A percentile compares a stretch with the other conserved stretches of the same genome.
These are phyloP conservation scores for Sporobolomyces roseus DNA, from an alignment of 768 basidiomycete genomes.

Conservation along the genomic window DNA sequence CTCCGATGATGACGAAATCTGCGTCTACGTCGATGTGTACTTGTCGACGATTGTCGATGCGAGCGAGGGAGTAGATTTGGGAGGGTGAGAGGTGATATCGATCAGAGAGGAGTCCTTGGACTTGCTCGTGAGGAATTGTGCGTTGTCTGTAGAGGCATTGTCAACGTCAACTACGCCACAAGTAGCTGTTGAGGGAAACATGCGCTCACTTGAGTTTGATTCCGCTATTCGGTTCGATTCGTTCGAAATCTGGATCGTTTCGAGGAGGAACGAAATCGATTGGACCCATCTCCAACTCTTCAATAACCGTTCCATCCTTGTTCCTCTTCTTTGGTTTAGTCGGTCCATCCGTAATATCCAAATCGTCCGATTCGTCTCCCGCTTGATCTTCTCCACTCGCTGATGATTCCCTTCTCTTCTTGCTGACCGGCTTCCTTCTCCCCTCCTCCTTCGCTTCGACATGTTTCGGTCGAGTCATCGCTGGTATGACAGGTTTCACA, in stretches of 20 bases:
- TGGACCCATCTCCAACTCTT: slow-evolving; percentile 74
- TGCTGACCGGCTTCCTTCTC: not conserved
- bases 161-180: not conserved
- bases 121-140: slow-evolving; percentile 64
- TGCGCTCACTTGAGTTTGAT: slow-evolving; percentile 70
- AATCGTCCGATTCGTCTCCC: not conserved
- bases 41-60: slow-evolving; percentile 67
- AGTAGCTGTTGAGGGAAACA: not conserved
- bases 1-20: slow-evolving; percentile 94
- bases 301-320: slow-evolving; percentile 56
- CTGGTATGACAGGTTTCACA: slow-evolving; percentile 1
- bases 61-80: slow-evolving; percentile 76
- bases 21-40: slow-evolving; percentile 88
- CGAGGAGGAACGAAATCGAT: slow-evolving; percentile 64
- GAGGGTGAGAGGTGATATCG: slow-evolving; percentile 87
- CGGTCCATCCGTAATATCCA: slow-evolving; percentile 25
- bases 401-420: not conserved
- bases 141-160: slow-evolving; percentile 56
- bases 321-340: slow-evolving; percentile 39
- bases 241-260: slow-evolving; percentile 72
- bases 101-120: slow-evolving; percentile 73
- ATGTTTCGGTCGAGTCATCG: slow-evolving; percentile 4
- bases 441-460: not conserved
- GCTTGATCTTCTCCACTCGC: not conserved
- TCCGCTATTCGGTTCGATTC: slow-evolving; percentile 82